Evolutionary conservation across 345 rosid genomes (phyloP).

Genomic region (Lepidium africanum): DNA sequence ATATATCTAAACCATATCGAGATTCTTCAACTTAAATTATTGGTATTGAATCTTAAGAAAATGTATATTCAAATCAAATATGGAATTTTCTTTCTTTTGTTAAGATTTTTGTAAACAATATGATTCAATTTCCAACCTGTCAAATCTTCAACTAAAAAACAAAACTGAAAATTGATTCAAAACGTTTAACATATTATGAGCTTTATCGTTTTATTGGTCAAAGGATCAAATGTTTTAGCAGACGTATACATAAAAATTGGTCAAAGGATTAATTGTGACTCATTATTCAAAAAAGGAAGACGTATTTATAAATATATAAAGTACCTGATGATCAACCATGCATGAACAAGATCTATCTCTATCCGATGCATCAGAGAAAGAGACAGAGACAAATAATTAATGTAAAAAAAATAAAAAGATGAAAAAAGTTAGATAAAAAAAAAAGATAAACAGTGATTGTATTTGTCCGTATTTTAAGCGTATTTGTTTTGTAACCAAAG

Average conservation of each 20-base stretch:
- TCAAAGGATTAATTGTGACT: not conserved
- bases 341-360: conserved; percentile 16
- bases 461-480: not conserved
- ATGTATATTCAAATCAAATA: not conserved
- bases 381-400: not conserved
- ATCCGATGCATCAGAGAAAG: not conserved
- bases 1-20: not conserved
- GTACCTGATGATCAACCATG: conserved; percentile 2
- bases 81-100: not conserved
- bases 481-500: not conserved
- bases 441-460: not conserved
- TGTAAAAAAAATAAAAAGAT: not conserved
- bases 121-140: not conserved
- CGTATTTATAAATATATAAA: not conserved
- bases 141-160: not conserved
- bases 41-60: not conserved
- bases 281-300: not conserved
- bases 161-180: not conserved
- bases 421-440: not conserved
- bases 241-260: not conserved
- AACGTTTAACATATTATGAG: not conserved
- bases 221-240: not conserved
- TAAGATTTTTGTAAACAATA: not conserved
- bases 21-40: not conserved
- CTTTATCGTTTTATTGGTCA: not conserved